phyloP scores from a whole-genome alignment of 805 yeast species.

The Debaryomyces maramus region DNA sequence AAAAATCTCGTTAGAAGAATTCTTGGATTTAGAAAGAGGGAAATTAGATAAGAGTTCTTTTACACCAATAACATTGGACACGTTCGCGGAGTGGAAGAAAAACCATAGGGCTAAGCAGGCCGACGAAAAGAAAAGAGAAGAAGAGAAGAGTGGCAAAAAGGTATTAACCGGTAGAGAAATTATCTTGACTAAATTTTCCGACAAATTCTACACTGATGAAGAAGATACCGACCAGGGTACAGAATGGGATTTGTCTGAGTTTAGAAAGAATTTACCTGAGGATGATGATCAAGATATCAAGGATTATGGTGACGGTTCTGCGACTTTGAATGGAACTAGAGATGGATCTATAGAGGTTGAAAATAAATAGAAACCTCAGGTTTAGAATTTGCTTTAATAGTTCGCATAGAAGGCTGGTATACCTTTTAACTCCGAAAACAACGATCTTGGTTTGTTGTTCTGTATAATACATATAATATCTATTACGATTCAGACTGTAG shows the following conservation, averaged over 20 bases:
- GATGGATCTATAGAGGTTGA: not conserved
- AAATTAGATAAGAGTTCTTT: constrained; percentile 69
- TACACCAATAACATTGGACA: constrained; percentile 83
- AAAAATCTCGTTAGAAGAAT: constrained; percentile 91
- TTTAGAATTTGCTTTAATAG: not conserved
- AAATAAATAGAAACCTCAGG: not conserved
- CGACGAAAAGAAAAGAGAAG: constrained; percentile 34
- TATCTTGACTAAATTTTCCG: constrained; percentile 58
- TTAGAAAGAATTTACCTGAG: constrained; percentile 55
- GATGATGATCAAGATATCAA: constrained; percentile 50
- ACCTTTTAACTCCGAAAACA: not conserved
- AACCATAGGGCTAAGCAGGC: constrained; percentile 61
- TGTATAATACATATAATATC: constrained; percentile 1
- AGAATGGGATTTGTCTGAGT: constrained; percentile 57
- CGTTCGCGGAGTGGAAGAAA: constrained; percentile 81
- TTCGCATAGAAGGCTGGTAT: constrained; percentile 1
- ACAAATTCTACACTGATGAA: constrained; percentile 55
- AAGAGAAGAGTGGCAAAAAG: constrained; percentile 41
- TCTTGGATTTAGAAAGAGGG: constrained; percentile 89
- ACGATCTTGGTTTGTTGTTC: not conserved
- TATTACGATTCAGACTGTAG: not conserved
- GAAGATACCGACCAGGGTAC: constrained; percentile 46
- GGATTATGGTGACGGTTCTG: constrained; percentile 71
- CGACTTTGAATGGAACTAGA: constrained; percentile 23
- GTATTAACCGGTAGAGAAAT: constrained; percentile 68